Percentiles rank a stretch among this genome's conserved stretches.
Conservation (phyloP, 371 early-diverging fungal genomes). For the Saksenaea oblongispora region DNA sequence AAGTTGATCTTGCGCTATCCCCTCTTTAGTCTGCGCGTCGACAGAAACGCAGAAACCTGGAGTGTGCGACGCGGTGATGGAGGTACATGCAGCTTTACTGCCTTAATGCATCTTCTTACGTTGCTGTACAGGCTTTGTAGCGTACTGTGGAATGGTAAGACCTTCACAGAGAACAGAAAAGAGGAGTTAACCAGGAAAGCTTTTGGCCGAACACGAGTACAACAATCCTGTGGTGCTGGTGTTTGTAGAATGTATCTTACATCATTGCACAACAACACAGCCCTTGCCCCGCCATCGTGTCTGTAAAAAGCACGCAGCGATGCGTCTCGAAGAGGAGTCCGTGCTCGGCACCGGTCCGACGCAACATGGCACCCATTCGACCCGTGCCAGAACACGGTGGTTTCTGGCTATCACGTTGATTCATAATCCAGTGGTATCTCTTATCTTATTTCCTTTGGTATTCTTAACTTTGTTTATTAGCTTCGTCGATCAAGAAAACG, state of each 20-base stretch:
- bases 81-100: conserved; percentile 17
- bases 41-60: conserved; percentile 56
- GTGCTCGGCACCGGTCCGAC: neutral
- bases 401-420: conserved; percentile 44
- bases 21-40: conserved; percentile 47
- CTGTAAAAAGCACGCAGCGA: conserved; percentile 6
- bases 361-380: neutral
- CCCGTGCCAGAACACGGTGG: conserved; percentile 43
- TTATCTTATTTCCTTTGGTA: neutral
- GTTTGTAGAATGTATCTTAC: conserved; percentile 39
- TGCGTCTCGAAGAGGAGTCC: neutral
- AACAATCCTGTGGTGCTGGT: conserved; percentile 46
- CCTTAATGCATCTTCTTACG: neutral
- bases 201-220: conserved; percentile 47
- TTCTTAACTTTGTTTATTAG: neutral
- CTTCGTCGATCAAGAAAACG: conserved; percentile 16
- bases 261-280: conserved; percentile 2
- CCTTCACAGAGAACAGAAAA: too few species aligned
- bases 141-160: conserved; percentile 52
- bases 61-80: conserved; percentile 55
- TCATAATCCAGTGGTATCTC: conserved; percentile 41
- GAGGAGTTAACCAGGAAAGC: conserved; percentile 12
- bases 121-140: conserved; percentile 32
- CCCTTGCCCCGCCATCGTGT: neutral
- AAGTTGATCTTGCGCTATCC: conserved; percentile 45